A percentile compares a stretch with the other conserved stretches of the same genome.
phyloP scores from a whole-genome alignment of 2,329 filamentous ascomycete genomes.

The Pestalotiopsis sp. region DNA sequence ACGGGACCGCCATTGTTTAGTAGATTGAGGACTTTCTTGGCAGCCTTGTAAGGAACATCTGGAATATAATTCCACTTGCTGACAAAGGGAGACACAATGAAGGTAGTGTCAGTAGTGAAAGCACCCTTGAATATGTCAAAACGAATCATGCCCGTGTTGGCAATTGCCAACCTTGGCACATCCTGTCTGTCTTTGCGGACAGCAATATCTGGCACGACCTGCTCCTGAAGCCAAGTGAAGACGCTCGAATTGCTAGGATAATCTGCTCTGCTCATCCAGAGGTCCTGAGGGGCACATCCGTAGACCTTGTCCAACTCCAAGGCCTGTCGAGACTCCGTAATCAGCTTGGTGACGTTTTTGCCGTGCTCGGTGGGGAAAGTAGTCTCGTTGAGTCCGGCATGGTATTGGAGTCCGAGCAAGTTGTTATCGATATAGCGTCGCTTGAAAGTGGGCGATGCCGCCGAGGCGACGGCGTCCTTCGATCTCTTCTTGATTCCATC shows the following conservation, averaged over 20 bases:
- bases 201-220: slow-evolving; percentile 73
- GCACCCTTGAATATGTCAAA: slow-evolving; percentile 94
- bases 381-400: slow-evolving; percentile 71
- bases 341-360: slow-evolving; percentile 69
- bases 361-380: slow-evolving; percentile 80
- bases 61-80: slow-evolving; percentile 77
- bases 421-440: slow-evolving; percentile 95
- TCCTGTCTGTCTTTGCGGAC: slow-evolving; percentile 59
- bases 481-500: slow-evolving; percentile 56
- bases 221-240: slow-evolving; percentile 76
- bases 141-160: slow-evolving; percentile 89
- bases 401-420: slow-evolving; percentile 79
- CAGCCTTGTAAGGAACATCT: slow-evolving; percentile 78
- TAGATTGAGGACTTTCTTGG: slow-evolving; percentile 66
- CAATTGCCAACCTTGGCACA: slow-evolving; percentile 70
- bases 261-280: slow-evolving; percentile 80
- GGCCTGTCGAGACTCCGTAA: slow-evolving; percentile 68
- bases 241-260: slow-evolving; percentile 78
- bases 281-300: slow-evolving; percentile 80
- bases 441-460: slow-evolving; percentile 60
- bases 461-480: slow-evolving; percentile 30
- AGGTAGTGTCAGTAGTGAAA: slow-evolving; percentile 88
- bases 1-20: slow-evolving; percentile 60
- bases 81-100: slow-evolving; percentile 84
- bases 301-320: slow-evolving; percentile 74